phyloP scores from a whole-genome alignment of 2,329 filamentous ascomycete genomes.

The Curvularia spicifera region DNA sequence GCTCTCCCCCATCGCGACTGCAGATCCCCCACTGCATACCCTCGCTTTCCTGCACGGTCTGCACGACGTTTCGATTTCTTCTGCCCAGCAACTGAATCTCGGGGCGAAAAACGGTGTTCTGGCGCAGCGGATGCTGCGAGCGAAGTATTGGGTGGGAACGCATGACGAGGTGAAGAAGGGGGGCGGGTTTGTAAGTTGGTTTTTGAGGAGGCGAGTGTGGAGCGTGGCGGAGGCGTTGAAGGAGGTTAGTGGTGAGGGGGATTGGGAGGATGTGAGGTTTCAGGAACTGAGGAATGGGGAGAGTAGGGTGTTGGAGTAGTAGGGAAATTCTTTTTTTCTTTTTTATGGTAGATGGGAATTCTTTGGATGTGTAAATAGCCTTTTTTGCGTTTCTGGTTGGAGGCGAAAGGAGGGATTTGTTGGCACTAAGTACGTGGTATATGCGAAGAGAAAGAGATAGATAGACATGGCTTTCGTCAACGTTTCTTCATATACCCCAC shows the following conservation, averaged over 20 bases:
- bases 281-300: constrained; percentile 64
- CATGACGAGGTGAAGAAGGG: constrained; percentile 70
- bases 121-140: constrained; percentile 59
- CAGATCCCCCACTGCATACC: constrained; percentile 57
- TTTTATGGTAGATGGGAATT: no score
- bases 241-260: constrained; percentile 55
- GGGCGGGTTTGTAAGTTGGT: constrained; percentile 62
- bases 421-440: no score
- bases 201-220: constrained; percentile 52
- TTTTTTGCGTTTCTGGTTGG: no score
- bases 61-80: constrained; percentile 63
- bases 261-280: constrained; percentile 38
- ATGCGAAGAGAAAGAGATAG: no score
- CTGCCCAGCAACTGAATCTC: constrained; percentile 65
- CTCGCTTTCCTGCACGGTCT: constrained; percentile 69
- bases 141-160: constrained; percentile 69
- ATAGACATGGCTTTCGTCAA: no score
- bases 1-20: constrained; percentile 53
- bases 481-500: no score
- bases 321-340: background rate
- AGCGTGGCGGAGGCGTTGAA: constrained; percentile 57
- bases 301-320: constrained; percentile 57
- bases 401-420: no score
- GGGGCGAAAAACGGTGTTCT: constrained; percentile 67
- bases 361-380: no score